Conservation (phyloP, 1,284 basidiomycete genomes). For the Trichosporon inkin region DNA sequence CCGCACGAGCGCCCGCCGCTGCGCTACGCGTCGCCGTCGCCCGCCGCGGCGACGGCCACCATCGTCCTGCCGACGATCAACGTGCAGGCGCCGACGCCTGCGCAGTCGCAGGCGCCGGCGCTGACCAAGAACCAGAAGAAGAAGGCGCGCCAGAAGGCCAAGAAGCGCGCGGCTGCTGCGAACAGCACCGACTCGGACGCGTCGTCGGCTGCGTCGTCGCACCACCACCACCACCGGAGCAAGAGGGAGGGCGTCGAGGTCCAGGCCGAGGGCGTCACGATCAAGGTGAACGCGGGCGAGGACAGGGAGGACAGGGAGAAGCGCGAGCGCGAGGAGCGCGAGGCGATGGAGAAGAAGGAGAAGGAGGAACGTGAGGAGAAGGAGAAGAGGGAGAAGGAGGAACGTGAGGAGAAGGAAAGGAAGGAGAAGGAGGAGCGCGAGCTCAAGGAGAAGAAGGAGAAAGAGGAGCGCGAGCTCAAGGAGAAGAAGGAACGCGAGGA, state of each 20-base stretch:
- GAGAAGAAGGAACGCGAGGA: constrained; percentile 4
- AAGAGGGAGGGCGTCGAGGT: constrained; percentile 3
- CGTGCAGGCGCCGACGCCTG: constrained; percentile 1
- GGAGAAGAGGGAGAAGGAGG: constrained; percentile 4
- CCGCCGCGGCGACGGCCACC: neutral
- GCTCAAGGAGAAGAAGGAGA: constrained; percentile 4
- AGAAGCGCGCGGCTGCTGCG: neutral
- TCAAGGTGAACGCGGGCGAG: neutral
- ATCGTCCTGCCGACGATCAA: neutral
- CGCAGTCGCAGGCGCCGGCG: neutral
- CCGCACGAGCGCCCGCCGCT: constrained; percentile 1
- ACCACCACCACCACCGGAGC: neutral
- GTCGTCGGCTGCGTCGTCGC: neutral
- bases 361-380: neutral
- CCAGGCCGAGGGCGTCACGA: neutral
- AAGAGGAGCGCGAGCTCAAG: neutral
- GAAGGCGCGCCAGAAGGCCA: constrained; percentile 5
- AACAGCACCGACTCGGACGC: neutral
- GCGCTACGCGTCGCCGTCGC: neutral
- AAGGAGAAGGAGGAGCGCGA: neutral
- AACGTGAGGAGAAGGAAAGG: neutral
- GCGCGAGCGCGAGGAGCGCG: constrained; percentile 4
- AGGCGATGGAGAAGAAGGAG: neutral
- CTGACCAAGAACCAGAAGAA: constrained; percentile 7
- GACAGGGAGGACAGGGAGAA: neutral